Conservation (phyloP, 1,284 basidiomycete genomes). For the Microbotryomycetes sp. region DNA sequence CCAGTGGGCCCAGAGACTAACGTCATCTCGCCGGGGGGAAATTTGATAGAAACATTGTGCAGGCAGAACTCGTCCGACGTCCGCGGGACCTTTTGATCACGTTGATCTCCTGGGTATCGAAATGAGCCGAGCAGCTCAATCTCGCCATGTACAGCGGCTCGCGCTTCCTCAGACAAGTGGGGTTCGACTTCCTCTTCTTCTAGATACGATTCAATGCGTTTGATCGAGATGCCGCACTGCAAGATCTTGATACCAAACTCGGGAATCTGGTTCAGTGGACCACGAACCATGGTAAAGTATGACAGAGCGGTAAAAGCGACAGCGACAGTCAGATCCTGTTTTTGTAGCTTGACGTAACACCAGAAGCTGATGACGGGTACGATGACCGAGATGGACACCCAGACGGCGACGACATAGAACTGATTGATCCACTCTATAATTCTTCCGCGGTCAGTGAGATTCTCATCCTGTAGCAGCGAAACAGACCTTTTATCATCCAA, state of each 20-base stretch:
- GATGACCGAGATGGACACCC: constrained; percentile 13
- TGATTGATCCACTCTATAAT: constrained; percentile 10
- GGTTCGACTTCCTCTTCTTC: constrained; percentile 24
- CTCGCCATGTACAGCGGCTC: not conserved
- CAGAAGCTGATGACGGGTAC: constrained; percentile 28
- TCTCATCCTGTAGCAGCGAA: constrained; percentile 12
- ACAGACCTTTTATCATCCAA: constrained; percentile 35
- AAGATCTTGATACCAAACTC: constrained; percentile 25
- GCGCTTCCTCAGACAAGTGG: not conserved
- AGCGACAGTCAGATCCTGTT: constrained; percentile 27
- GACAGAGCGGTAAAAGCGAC: constrained; percentile 31
- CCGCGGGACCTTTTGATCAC: not conserved
- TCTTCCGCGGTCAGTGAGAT: constrained; percentile 15
- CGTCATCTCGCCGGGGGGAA: constrained; percentile 67
- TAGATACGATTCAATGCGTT: constrained; percentile 26
- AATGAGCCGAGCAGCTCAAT: not conserved
- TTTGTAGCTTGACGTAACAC: constrained; percentile 18
- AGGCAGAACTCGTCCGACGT: constrained; percentile 61
- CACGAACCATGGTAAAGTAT: constrained; percentile 26
- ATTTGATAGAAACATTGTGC: constrained; percentile 64
- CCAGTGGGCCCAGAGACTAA: constrained; percentile 62
- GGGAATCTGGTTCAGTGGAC: constrained; percentile 27
- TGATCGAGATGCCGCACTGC: constrained; percentile 24
- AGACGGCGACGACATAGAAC: constrained; percentile 14
- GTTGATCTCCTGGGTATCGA: not conserved